Evolutionary conservation across 208 protist genomes (phyloP).

Genomic region (Wallacemonas sp.): DNA sequence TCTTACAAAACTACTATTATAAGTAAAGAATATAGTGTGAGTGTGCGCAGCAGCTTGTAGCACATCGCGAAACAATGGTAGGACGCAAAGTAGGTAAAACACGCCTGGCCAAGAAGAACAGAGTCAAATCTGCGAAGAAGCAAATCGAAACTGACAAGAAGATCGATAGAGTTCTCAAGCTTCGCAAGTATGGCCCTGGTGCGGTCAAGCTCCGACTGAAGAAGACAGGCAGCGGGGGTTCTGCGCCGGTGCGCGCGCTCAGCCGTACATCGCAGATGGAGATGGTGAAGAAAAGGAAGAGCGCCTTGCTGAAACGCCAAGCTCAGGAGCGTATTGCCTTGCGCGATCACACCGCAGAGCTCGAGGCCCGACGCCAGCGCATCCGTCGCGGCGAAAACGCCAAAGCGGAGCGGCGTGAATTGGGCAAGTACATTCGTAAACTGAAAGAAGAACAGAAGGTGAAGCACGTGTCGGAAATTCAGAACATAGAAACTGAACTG

Average conservation of each 20-base stretch:
- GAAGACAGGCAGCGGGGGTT: slow-evolving; percentile 2
- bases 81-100: slow-evolving; percentile 9
- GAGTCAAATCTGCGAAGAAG: slow-evolving; percentile 38
- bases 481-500: slow-evolving; percentile 63
- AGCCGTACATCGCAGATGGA: slow-evolving; percentile 8
- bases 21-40: not conserved
- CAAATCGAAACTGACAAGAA: slow-evolving; percentile 2
- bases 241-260: not conserved
- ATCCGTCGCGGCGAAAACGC: slow-evolving; percentile 72
- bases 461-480: slow-evolving; percentile 74
- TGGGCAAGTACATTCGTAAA: slow-evolving; percentile 87
- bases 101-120: slow-evolving; percentile 25
- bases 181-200: slow-evolving; percentile 3
- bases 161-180: slow-evolving; percentile 7
- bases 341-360: slow-evolving; percentile 75
- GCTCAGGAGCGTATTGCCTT: slow-evolving; percentile 82
- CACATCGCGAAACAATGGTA: not conserved
- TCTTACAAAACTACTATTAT: too few relatives aligned
- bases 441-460: slow-evolving; percentile 75
- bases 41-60: not conserved
- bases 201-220: slow-evolving; percentile 28
- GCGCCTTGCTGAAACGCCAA: slow-evolving; percentile 72
- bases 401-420: slow-evolving; percentile 82
- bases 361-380: slow-evolving; percentile 60
- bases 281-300: slow-evolving; percentile 40